Base-by-base conservation (phyloP, 176 grass and related monocot genomes). In the Alloteropsis semialata region DNA sequence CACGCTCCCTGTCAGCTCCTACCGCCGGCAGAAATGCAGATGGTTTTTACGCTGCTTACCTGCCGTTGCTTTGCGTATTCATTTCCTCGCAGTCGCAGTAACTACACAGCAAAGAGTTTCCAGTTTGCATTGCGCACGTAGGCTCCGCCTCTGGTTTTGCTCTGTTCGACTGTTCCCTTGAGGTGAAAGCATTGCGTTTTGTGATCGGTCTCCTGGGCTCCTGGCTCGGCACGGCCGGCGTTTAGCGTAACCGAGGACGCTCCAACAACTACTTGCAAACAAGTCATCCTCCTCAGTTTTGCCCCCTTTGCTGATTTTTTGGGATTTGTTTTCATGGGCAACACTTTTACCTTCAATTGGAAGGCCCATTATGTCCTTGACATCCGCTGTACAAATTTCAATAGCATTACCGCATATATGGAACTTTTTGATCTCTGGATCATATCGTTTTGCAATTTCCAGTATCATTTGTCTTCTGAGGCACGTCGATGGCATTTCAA, bases 231-330 rank as follows among this genome's bases (percentile, higher is more conserved):
- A 71, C 29, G 84, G n/a, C 37, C 39, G 30, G 37, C 54, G n/a
- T 62, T 51, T 72, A 70, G 65, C 75, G 79, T 69, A 77, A 61
- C 55, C 62, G 65, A 78, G 55, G 51, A 10, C 62, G 61, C 39
- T 66, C 45, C 81, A 84, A 80, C 80, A 0, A 83, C 65, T 54
- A 6, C 65, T 83, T n/a, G n/a, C n/a, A n/a, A n/a, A n/a, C n/a
- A n/a, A n/a, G n/a, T n/a, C n/a, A n/a, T n/a, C n/a, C n/a, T n/a
- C n/a, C n/a, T n/a, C n/a, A n/a, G n/a, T n/a, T n/a, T n/a, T n/a
- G n/a, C n/a, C n/a, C n/a, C n/a, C n/a, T n/a, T n/a, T n/a, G n/a
- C n/a, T n/a, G n/a, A n/a, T n/a, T n/a, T n/a, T n/a, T n/a, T n/a
- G n/a, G n/a, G n/a, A n/a, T n/a, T n/a, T n/a, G n/a, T n/a, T n/a